Evolutionary conservation across 768 basidiomycete genomes (phyloP), one percentile per base, ranked within the genome.

Genomic region (Psilocybe azurescens): DNA sequence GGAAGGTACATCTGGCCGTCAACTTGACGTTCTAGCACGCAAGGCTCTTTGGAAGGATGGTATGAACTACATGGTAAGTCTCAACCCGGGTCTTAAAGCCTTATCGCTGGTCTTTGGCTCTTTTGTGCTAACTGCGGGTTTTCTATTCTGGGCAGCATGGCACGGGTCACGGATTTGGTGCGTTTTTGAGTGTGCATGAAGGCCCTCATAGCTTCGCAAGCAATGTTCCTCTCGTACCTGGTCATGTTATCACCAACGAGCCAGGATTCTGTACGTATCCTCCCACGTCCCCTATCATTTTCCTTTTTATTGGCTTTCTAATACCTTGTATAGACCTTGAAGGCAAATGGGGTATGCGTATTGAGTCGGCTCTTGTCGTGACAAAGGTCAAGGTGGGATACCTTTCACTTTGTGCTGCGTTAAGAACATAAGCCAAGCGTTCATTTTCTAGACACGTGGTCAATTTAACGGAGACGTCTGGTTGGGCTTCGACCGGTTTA

Each of bases 171-270:
- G 95, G 94, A 24, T 85, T 96, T 65, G 94, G 94, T 18, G 88
- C 90, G 38, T 97, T 91, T 79, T 79, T 96, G 70, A 91, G 85
- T 60, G 91, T 93, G 20, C 91, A 94, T 68, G 93, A 94, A 77
- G 92, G 95, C 10, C 86, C 93, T 14, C 87, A 94, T 61, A 86
- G 89, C 44, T 93, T 97, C 76, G 82, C 86, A 20, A 87, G 82
- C 69, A 80, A 80, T 44, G 81, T 88, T 32, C 84, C 92, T 2
- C 83, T 98, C 33, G 80, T 83, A 24, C 87, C 88, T n/a, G 97
- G 97, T 10, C 89, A 97, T 74, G 88, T 96, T 67, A 87, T 96
- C 60, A 95, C 95, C 51, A 96, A 97, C 69, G 95, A 98, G 76
- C 97, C 95, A 51, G 95, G 95, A 0, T 96, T 88, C 76, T 97